Evolutionary conservation across 257 asterid genomes (phyloP).

Genomic region (Jacaranda mimosifolia): DNA sequence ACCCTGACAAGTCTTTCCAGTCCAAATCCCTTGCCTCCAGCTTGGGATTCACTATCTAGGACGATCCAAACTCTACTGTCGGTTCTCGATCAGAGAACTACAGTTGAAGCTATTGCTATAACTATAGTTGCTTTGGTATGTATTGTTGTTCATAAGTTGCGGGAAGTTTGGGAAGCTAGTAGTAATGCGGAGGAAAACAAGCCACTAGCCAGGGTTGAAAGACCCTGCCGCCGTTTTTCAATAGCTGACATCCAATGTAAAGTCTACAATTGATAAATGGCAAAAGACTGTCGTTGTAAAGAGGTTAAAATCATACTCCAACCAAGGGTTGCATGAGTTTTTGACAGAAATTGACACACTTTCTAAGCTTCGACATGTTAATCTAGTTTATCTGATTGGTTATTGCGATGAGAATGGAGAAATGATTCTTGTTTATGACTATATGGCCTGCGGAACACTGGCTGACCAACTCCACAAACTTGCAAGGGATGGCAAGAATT

Average conservation of each 20-base stretch:
- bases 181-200: constrained; percentile 32
- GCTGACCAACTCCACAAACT: constrained; percentile 62
- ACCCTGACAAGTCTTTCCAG: no score
- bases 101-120: constrained; percentile 38
- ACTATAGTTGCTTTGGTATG: constrained; percentile 40
- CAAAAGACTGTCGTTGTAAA: no score
- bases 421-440: constrained; percentile 61
- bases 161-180: constrained; percentile 39
- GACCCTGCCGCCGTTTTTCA: no score
- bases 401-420: constrained; percentile 60
- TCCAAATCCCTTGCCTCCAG: neutral
- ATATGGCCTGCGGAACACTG: constrained; percentile 59
- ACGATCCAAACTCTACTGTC: neutral
- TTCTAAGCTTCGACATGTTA: constrained; percentile 53
- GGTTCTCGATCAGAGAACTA: constrained; percentile 39
- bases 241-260: no score
- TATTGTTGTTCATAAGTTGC: constrained; percentile 37
- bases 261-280: no score
- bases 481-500: constrained; percentile 12
- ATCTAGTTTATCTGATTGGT: constrained; percentile 64
- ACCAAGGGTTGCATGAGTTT: no score
- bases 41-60: constrained; percentile 25
- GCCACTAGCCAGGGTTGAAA: no score
- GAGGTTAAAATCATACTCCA: no score
- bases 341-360: constrained; percentile 12